Evolutionary conservation across 1,139 yeast genomes (phyloP).

Genomic region (Zygoascus hellenicus): DNA sequence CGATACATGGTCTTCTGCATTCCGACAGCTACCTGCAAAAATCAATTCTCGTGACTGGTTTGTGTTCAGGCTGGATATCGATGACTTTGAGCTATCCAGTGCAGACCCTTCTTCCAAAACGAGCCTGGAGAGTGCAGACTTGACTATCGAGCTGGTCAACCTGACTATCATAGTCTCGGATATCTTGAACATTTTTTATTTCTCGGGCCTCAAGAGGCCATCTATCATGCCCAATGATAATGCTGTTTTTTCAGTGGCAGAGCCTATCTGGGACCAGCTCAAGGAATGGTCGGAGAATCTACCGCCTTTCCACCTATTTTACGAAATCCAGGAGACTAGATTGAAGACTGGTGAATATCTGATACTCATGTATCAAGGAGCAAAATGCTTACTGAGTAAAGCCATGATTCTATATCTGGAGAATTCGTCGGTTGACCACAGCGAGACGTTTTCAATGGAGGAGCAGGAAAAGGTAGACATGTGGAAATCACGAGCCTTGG

Average conservation of each 20-base stretch:
- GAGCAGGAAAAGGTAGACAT: background rate
- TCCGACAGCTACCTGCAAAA: slow-evolving; percentile 23
- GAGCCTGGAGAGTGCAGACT: slow-evolving; percentile 38
- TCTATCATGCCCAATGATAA: background rate
- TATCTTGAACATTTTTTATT: slow-evolving; percentile 59
- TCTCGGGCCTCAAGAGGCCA: slow-evolving; percentile 36
- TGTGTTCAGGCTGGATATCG: slow-evolving; percentile 21
- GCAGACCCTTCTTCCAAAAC: slow-evolving; percentile 33
- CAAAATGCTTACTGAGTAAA: slow-evolving; percentile 2
- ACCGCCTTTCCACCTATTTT: background rate
- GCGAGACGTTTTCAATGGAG: background rate
- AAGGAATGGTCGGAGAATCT: slow-evolving; percentile 1
- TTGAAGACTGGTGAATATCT: slow-evolving; percentile 2
- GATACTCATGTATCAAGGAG: slow-evolving; percentile 4
- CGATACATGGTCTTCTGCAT: slow-evolving; percentile 63
- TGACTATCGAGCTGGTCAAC: slow-evolving; percentile 60
- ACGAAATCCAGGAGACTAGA: background rate
- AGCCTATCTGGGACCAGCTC: slow-evolving; percentile 6
- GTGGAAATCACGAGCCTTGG: background rate
- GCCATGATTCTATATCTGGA: slow-evolving; percentile 2
- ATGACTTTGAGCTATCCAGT: slow-evolving; percentile 19
- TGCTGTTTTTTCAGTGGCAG: slow-evolving; percentile 4
- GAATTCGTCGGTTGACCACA: background rate
- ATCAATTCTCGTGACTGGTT: slow-evolving; percentile 25
- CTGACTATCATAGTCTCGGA: slow-evolving; percentile 63